Base-by-base conservation (phyloP, 345 rosid genomes). In the Garcia nutans region DNA sequence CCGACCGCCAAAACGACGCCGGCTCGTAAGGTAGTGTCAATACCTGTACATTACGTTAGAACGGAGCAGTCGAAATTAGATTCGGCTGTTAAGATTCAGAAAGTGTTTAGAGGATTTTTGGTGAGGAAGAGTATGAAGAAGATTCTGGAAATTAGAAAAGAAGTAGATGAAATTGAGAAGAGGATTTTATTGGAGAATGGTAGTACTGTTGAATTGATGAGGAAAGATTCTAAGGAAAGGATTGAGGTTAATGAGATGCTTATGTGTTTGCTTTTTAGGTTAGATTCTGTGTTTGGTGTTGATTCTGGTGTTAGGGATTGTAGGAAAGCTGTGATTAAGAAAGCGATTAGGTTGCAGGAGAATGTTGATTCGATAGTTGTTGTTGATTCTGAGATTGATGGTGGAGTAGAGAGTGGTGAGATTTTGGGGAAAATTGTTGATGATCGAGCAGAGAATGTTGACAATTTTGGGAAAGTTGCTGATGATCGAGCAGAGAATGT, bases 321-420 rank as follows among this genome's bases (percentile, higher is more conserved):
- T 68, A 83, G 93, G 76, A 88, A 82, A 79, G 69, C 85, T 42
- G 88, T 83, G 20, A 89, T 82, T 76, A 82, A 77, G 82, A 88
- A 74, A 76, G 86, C 80, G n/a, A 91, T 91, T 23, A 82, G 81
- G 15, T 50, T 91, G 78, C 96, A 89, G 74, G 96, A 91, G 74
- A 52, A 15, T 12, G 70, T 89, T 8, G 96, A 91, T 54, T 84
- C 86, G 31, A 73, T 89, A 13, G 81, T 70, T 3, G 23, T 89
- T 16, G 81, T 72, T 3, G 23, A 5, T 37, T 37, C 28, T 0
- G 57, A 4, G 22, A 26, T 13, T 19, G 22, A 1, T 19, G 31
- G 59, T 31, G 73, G 15, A 8, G 67, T 41, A 2, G 57, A 6
- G 2, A 64, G 71, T 23, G 45, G 26, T 16, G 31, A 41, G 2